Conservation (phyloP, 2,329 filamentous ascomycete genomes). For the Cladosporium sp. region DNA sequence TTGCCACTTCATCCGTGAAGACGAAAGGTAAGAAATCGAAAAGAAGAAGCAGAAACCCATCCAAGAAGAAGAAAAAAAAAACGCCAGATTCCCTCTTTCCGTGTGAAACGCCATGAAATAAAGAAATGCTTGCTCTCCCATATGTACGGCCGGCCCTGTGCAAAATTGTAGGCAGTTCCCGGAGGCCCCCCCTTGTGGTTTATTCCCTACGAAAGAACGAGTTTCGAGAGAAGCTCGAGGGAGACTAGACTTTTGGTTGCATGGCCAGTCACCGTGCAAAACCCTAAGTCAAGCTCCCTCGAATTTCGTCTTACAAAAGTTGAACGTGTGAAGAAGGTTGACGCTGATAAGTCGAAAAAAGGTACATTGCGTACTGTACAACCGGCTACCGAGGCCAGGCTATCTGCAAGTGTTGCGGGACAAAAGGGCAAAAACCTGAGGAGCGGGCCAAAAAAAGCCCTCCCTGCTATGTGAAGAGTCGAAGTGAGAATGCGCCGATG, state of each 20-base stretch:
- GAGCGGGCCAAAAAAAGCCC: neutral
- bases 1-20: neutral
- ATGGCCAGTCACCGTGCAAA: neutral
- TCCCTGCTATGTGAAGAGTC: neutral
- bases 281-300: neutral
- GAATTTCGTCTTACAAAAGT: neutral
- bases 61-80: neutral
- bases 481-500: conserved; percentile 4
- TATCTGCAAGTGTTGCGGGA: neutral
- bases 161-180: neutral
- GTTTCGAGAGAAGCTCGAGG: neutral
- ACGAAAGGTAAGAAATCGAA: neutral
- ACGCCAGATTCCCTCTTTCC: neutral
- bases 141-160: neutral
- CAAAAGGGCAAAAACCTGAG: neutral
- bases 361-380: conserved; percentile 14
- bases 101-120: neutral
- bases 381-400: neutral
- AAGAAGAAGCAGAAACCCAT: neutral
- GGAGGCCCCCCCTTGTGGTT: neutral
- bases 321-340: neutral
- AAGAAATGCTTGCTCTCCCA: neutral
- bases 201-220: neutral
- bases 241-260: neutral
- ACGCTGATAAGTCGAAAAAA: neutral